These are phyloP conservation scores for Phialocephala sp. DNA, from an alignment of 2,329 filamentous ascomycete species.

Conservation along the genomic window DNA sequence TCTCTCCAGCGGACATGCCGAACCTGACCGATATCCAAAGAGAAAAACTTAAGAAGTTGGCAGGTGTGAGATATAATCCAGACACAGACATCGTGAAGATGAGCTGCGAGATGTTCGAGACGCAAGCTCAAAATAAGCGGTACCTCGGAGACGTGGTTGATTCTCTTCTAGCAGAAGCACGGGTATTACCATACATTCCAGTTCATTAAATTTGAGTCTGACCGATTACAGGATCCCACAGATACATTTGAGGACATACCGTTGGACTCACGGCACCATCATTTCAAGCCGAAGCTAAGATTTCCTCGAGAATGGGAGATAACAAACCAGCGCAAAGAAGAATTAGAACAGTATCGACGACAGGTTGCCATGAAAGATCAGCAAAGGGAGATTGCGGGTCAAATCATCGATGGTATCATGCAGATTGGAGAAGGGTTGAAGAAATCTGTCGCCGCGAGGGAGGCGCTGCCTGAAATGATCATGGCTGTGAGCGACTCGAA, in stretches of 20 bases:
- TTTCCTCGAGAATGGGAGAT: conserved; percentile 88
- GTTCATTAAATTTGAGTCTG: conserved; percentile 16
- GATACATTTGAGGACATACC: conserved; percentile 91
- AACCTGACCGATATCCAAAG: conserved; percentile 70
- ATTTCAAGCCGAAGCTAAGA: conserved; percentile 65
- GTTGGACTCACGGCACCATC: conserved; percentile 86
- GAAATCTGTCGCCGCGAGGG: conserved; percentile 21
- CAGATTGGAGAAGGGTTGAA: conserved; percentile 51
- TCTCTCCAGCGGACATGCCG: conserved; percentile 74
- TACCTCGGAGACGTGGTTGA: conserved; percentile 82
- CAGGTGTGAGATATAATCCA: conserved; percentile 86
- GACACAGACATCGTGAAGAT: conserved; percentile 82
- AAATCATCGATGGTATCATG: conserved; percentile 63
- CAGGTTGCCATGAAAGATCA: conserved; percentile 60
- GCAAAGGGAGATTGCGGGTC: conserved; percentile 56
- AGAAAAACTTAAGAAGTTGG: conserved; percentile 85
- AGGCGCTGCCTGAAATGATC: conserved; percentile 39
- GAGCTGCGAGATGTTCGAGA: conserved; percentile 86
- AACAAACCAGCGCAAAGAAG: conserved; percentile 68
- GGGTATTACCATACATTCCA: conserved; percentile 48
- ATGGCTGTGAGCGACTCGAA: conserved; percentile 29
- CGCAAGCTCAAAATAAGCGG: conserved; percentile 96
- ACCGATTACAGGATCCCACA: conserved; percentile 60
- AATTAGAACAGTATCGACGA: conserved; percentile 67
- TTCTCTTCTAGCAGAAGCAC: conserved; percentile 75